Evolutionary conservation across 2,329 filamentous ascomycete species (phyloP), one percentile per base, ranked within the genome.

Genomic region (Sporothrix globosa): DNA sequence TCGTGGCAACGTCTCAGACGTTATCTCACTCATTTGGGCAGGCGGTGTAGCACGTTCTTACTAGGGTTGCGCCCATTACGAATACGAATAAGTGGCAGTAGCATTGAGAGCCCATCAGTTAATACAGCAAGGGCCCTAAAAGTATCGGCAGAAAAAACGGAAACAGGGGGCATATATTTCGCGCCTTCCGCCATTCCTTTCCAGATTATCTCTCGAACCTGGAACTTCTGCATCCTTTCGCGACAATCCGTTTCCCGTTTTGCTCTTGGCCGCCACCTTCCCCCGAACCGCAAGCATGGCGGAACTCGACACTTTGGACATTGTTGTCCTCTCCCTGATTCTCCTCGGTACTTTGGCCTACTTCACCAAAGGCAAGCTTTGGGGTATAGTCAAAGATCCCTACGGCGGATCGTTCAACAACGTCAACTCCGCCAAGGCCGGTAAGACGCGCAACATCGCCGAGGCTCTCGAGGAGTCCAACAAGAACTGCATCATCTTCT

Each of bases 401-500:
- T 97, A 97, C 81, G 92, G 92, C 75, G 88, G 85, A 77, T 88
- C 91, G 67, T 88, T 93, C 76, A 85, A 90, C 76, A 89, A 88
- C 79, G 87, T 88, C 78, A 88, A 87, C 80, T 88, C 86, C 74
- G 85, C 86, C 74, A 96, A 92, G 83, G 86, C 91, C 11, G 92
- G 90, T 75, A 94, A 93, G 84, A 95, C 94, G 72, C 87, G 96
- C 76, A 94, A 97, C 80, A 94, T 99, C 74, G 79, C 97, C 72
- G 92, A 98, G 85, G 97, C 97, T 83, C 91, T 99, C 90, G 92
- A 97, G 27, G 93, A 98, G 83, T 90, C 89, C 13, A 91, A 90
- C 81, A 99, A 98, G 85, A 98, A 99, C 83, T 97, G 95, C 81
- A 91, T 99, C 74, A 91, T 99, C 77, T 97, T 99, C 85, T 99